Base-by-base conservation (phyloP, 2,329 filamentous ascomycete species). In the Aspergillus sp. region DNA sequence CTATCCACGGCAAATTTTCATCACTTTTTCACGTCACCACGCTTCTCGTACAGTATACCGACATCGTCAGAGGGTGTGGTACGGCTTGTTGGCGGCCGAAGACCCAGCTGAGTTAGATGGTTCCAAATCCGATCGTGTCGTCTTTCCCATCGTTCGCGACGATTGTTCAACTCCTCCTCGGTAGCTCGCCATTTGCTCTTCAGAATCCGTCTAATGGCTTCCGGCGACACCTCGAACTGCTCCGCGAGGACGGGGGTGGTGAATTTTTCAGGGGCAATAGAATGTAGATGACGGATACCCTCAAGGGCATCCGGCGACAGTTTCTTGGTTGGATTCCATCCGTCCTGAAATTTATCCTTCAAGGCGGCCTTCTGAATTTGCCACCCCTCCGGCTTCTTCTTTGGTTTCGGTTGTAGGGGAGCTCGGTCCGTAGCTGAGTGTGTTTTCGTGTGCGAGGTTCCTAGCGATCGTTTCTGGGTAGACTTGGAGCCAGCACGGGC, bases 261-360 rank as follows among this genome's bases (percentile, higher is more conserved):
- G 78, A 92, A 97, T 58, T 84, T 82, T 2, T 89, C 83, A 0
- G 94, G 92, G 63, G 92, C 89, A 67, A 92, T 87, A 26, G 84
- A 80, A 74, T 97, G 87, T 36, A 99, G 81, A 20, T 90, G 88
- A 47, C 92, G 87, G 67, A 99, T 96, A 47, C 92, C 93, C n/a
- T 90, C 88, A 32, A 97, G 81, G 1, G 93, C 92, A 75, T 98
- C 94, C 0, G 95, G 95, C 0, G 95, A 98, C 10, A 99, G 83
- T 59, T 88, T 88, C 76, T 96, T 97, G 52, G 85, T 84, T 31
- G 95, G 94, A 29, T 84, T 83, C 93, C 94, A 99, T 10, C 88
- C 79, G 45, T 78, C 87, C 7, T 88, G 85, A 65, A 97, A 95
- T 71, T 98, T 99, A 61, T 85, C 76, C 67, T 88, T 85, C 39